A percentile compares a stretch with the other conserved stretches of the same genome.
phyloP scores from a whole-genome alignment of 176 grass and related monocot genomes.

The Melocanna baccifera region DNA sequence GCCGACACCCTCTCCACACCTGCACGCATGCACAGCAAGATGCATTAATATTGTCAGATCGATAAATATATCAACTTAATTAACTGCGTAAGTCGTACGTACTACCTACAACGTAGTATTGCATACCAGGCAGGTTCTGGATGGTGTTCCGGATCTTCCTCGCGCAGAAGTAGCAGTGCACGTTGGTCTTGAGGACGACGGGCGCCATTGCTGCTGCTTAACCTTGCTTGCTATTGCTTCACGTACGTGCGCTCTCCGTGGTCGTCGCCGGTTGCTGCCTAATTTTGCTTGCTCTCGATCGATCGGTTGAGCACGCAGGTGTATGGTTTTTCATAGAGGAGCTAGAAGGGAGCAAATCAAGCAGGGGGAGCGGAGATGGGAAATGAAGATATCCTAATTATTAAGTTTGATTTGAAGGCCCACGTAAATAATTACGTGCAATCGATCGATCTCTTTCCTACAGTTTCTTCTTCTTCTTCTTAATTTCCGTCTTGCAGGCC shows the following conservation, averaged over 20 bases:
- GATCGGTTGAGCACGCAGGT: not conserved
- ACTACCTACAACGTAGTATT: not conserved
- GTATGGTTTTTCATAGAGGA: not conserved
- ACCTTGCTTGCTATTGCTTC: not conserved
- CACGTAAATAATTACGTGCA: not conserved
- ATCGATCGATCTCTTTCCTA: not conserved
- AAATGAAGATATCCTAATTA: not conserved
- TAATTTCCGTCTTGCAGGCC: not conserved
- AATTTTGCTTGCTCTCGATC: not conserved
- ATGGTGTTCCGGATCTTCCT: not conserved
- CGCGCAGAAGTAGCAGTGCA: not conserved
- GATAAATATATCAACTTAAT: too few species aligned
- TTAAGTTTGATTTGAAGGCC: not conserved
- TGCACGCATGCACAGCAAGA: not conserved
- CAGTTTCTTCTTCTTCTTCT: not conserved
- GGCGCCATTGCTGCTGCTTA: not conserved
- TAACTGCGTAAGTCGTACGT: not conserved
- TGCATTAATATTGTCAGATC: not conserved
- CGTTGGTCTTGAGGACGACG: not conserved
- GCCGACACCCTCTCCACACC: slow-evolving; percentile 13
- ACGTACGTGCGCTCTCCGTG: not conserved
- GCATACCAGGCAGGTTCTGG: not conserved
- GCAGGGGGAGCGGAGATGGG: not conserved
- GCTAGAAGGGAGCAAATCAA: not conserved
- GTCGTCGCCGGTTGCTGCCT: not conserved